Percentiles rank a stretch among this genome's conserved stretches.
These are phyloP conservation scores for Candida mesenterica DNA, from an alignment of 1,139 yeast genomes.

Conservation along the genomic window DNA sequence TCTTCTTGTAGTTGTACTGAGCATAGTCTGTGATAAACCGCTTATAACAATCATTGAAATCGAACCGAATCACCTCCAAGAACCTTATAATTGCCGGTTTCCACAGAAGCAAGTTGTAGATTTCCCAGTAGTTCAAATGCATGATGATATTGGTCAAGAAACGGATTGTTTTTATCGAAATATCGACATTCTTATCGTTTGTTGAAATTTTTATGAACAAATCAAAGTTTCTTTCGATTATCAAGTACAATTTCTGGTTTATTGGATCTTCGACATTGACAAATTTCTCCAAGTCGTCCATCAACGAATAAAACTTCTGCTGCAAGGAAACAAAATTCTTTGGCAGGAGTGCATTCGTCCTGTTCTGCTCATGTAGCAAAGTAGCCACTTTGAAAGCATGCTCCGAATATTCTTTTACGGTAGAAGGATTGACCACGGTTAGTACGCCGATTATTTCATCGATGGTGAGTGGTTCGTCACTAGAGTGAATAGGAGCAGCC, in stretches of 20 bases:
- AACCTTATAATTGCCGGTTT: slow-evolving; percentile 47
- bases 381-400: slow-evolving; percentile 35
- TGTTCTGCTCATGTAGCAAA: slow-evolving; percentile 25
- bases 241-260: slow-evolving; percentile 31
- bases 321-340: slow-evolving; percentile 20
- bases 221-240: slow-evolving; percentile 43
- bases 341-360: slow-evolving; percentile 8
- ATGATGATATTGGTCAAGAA: slow-evolving; percentile 40
- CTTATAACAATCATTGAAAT: slow-evolving; percentile 39
- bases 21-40: slow-evolving; percentile 37
- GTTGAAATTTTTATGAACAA: slow-evolving; percentile 36
- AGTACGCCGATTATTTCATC: slow-evolving; percentile 33
- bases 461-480: slow-evolving; percentile 12
- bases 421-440: slow-evolving; percentile 28
- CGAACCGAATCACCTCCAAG: slow-evolving; percentile 37
- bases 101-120: slow-evolving; percentile 42
- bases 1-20: slow-evolving; percentile 24
- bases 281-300: slow-evolving; percentile 26
- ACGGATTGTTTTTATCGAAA: slow-evolving; percentile 37
- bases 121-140: slow-evolving; percentile 47
- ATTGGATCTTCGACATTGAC: slow-evolving; percentile 28
- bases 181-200: slow-evolving; percentile 27
- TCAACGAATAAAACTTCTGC: slow-evolving; percentile 25
- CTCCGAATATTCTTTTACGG: slow-evolving; percentile 37
- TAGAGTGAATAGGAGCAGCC: slow-evolving; percentile 2